phyloP scores from a whole-genome alignment of 2,329 filamentous ascomycete species.

The Onygenales sp. region DNA sequence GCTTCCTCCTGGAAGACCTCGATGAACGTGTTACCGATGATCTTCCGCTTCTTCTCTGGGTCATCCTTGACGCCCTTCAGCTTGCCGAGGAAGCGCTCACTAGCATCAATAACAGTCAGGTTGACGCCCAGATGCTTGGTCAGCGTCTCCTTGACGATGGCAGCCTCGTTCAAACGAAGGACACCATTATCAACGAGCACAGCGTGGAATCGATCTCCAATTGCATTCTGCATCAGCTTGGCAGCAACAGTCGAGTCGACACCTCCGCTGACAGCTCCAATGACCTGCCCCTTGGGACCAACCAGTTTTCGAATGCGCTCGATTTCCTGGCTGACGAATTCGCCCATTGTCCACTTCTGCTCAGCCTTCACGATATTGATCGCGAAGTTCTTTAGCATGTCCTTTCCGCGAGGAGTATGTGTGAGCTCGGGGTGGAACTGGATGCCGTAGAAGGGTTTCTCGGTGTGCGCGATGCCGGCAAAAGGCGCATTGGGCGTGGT shows the following conservation, averaged over 20 bases:
- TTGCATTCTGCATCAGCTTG: slow-evolving; percentile 76
- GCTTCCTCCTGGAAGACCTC: slow-evolving; percentile 78
- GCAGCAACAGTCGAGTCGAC: slow-evolving; percentile 86
- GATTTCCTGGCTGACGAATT: slow-evolving; percentile 76
- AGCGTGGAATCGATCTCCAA: slow-evolving; percentile 75
- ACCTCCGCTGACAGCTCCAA: slow-evolving; percentile 70
- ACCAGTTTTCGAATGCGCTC: slow-evolving; percentile 70
- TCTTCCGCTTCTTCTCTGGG: slow-evolving; percentile 85
- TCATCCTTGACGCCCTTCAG: slow-evolving; percentile 70
- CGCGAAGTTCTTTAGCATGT: slow-evolving; percentile 73
- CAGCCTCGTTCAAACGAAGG: slow-evolving; percentile 77
- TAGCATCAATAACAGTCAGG: slow-evolving; percentile 74
- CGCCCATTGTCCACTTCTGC: slow-evolving; percentile 75
- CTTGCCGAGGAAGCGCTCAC: slow-evolving; percentile 63
- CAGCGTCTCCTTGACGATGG: slow-evolving; percentile 71
- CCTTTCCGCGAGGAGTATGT: slow-evolving; percentile 59
- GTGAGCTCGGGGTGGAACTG: slow-evolving; percentile 87
- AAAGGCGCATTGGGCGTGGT: slow-evolving; percentile 67
- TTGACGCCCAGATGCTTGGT: slow-evolving; percentile 77
- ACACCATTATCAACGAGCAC: slow-evolving; percentile 79
- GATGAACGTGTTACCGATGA: slow-evolving; percentile 66
- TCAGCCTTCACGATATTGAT: slow-evolving; percentile 69
- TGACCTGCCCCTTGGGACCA: slow-evolving; percentile 71
- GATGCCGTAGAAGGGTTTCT: slow-evolving; percentile 60
- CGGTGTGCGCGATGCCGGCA: slow-evolving; percentile 58